Evolutionary conservation across 208 protist genomes (phyloP), one percentile per base, ranked within the genome.

Genomic region (Leishmania gerbilli): DNA sequence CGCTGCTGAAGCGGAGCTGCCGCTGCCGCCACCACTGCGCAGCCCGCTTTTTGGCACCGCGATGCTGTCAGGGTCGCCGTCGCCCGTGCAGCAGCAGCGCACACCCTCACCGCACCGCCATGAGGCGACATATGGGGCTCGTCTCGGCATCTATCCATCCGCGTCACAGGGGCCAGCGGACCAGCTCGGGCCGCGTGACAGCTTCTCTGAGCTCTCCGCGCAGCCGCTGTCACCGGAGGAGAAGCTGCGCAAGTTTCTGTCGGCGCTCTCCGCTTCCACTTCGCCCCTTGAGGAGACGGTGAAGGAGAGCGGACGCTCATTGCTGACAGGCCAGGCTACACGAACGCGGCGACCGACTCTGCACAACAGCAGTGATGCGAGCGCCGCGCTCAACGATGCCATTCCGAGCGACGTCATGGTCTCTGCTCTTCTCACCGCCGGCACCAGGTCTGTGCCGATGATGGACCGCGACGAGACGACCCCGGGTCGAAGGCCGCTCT

Each of bases 11-110:
- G 81, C 40, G 6, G 69, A 77, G 31, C 60, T 77, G 68, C 71
- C 76, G 17, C 49, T 81, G 82, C 77, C 72, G 53, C 45, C 78
- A 68, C 82, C 82, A 19, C 71, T 79, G 74, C 82, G 77, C 45
- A 42, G 82, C 31, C 77, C 82, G 31, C 77, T 85, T 51, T 85
- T 85, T 21, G 21, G 45, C 75, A 31, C 75, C 19, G 2, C n/a
- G 34, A 74, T 74, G 11, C 47, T 34, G 31, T 67, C 79, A 3
- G 37, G 8, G 40, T 81, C 81, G 40, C 56, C 69, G 34, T 76
- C 76, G 31, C 76, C 81, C 7, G 45, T 47, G 56, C 56, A 62
- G 53, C 72, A 67, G 42, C 21, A 49, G 69, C 80, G 37, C 45
- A 64, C 42, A 11, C 49, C 42, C 45, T 56, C 75, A 34, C 58